Base-by-base conservation (phyloP, 305 asterid species). In the Lippia alba region DNA sequence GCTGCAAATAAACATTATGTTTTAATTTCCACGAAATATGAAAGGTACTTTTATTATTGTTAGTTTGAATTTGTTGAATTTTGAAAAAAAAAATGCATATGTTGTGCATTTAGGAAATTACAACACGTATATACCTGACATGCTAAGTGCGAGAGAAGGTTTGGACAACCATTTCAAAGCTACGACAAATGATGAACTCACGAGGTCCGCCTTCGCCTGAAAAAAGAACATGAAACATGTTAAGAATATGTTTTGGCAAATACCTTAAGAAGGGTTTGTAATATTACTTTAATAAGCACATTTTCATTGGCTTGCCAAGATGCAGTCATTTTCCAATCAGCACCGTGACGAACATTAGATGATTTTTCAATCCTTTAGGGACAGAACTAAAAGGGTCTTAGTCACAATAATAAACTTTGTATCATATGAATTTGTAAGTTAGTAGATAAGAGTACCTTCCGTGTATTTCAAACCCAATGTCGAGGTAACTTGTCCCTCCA, bases 111-210 rank as follows among this genome's bases (percentile, higher is more conserved):
- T 33, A n/a, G 34, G 71, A 66, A 58, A 46, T 9, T 57, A 24
- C 30, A 24, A 3, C 30, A 24, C 30, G 30, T 24, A 24, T 67
- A 81, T 85, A 90, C 98, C 98, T 83, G 98, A 88, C 64, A 92
- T 46, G 76, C 78, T 92, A 79, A 92, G 71, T 67, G 96, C 88
- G 80, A 92, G 90, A 68, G 96, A 76, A 77, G 96, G 98, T 81
- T 92, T 92, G 97, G 97, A 92, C 98, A 97, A 92, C 30, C 97
- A 92, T 78, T 92, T 92, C 74, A 92, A 92, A 63, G 96, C 96
- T 72, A 92, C 82, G 76, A 91, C 89, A n/a, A 86, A 24, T 50
- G 98, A 90, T 61, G 98, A 88, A 79, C 95, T 81, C 24, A 89
- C 87, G 77, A 96, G 97, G 60, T 96, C 98, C 69, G 81, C 78